Evolutionary conservation across 78 protist species (phyloP).

Genomic region (Dictyostelium intermedium): DNA sequence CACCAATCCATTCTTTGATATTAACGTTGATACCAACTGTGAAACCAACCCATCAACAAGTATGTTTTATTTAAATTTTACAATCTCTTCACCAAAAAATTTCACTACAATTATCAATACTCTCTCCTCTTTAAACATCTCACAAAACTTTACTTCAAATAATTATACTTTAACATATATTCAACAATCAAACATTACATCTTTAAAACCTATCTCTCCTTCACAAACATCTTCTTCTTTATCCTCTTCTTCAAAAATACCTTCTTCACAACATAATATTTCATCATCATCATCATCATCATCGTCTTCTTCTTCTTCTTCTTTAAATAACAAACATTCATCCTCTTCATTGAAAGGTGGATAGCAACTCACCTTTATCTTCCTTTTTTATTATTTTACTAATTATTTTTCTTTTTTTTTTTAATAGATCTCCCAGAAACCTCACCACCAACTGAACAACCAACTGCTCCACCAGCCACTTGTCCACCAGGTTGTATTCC

Average conservation of each 20-base stretch:
- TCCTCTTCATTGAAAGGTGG: not conserved
- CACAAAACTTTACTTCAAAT: not conserved
- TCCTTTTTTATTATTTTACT: not conserved
- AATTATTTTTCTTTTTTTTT: not conserved
- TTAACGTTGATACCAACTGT: constrained; percentile 40
- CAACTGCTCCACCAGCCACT: constrained; percentile 29
- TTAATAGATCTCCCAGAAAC: not conserved
- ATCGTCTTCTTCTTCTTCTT: not conserved
- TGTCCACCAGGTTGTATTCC: not conserved
- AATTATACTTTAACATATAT: not conserved
- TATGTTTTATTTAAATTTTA: not conserved
- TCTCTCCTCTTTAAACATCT: not conserved
- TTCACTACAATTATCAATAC: not conserved
- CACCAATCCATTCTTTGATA: constrained; percentile 15
- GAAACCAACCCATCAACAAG: not conserved
- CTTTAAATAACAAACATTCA: not conserved
- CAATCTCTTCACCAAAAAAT: constrained; percentile 2
- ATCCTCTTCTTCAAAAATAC: not conserved
- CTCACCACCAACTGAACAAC: not conserved
- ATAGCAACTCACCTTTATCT: not conserved
- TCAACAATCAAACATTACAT: not conserved
- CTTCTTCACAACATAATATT: not conserved
- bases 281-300: not conserved
- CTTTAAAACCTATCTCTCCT: not conserved
- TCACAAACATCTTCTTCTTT: not conserved